Base-by-base conservation (phyloP, 331 rosid genomes). In the Pyracantha coccinea region DNA sequence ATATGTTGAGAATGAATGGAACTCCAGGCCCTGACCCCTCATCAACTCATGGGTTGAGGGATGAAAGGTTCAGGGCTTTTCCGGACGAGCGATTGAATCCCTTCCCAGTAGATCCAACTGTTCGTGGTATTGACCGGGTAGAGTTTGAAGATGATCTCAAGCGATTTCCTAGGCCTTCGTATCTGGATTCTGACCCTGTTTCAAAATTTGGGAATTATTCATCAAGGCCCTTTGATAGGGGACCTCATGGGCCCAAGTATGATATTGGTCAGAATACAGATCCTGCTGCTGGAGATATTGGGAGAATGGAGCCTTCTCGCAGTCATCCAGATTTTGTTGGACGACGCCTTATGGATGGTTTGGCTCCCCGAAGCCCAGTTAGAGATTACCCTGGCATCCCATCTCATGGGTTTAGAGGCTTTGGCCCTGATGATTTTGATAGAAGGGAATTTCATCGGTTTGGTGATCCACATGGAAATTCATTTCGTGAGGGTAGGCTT, bases 401-500 rank as follows among this genome's bases (percentile, higher is more conserved):
- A 28, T 54, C 87, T 17, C 84, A 81, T 72, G 90, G 92, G 77
- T 78, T 87, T 86, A 85, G 88, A 66, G 88, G 91, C 70, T 62
- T 86, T 1, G 79, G 83, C n/a, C 77, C 75, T n/a, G 91, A 92
- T 78, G 97, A 95, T 79, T 81, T 89, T 85, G 96, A 88, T 82
- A 90, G 91, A 50, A 88, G 96, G 68, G 91, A 82, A 77, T 82
- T 87, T 19, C 83, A 60, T 75, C 93, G 81, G 9, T 87, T 88
- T 77, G 95, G 95, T 78, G 97, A 86, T 55, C 82, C 93, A 58
- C 78, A 25, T 80, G 87, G 82, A 60, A 66, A 75, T 82, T 71
- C 86, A 52, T 87, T 89, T 69, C 92, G 62, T 57, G 97, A 89
- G 59, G 81, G 88, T 68, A 87, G 96, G 80, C 89, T 86, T 83